A percentile compares a stretch with the other conserved stretches of the same genome.
These are phyloP conservation scores for Neofusicoccum ribis DNA, from an alignment of 2,329 filamentous ascomycete species.

Conservation along the genomic window DNA sequence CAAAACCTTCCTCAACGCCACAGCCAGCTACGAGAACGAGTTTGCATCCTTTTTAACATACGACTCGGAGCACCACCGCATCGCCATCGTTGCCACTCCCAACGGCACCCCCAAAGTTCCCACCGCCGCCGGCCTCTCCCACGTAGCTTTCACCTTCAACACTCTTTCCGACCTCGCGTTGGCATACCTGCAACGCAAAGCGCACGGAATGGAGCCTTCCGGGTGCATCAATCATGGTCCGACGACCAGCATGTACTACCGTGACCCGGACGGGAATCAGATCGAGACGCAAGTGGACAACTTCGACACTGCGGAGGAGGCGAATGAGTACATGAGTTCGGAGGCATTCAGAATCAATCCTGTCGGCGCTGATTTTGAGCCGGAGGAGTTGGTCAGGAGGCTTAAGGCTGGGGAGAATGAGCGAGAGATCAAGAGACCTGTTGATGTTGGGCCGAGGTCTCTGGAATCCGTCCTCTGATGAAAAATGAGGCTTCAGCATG, in stretches of 20 bases:
- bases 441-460: slow-evolving; percentile 18
- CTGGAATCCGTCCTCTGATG: neutral
- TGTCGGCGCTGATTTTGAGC: slow-evolving; percentile 47
- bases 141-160: slow-evolving; percentile 46
- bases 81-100: slow-evolving; percentile 41
- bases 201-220: slow-evolving; percentile 39
- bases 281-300: slow-evolving; percentile 47
- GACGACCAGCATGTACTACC: slow-evolving; percentile 51
- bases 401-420: slow-evolving; percentile 29
- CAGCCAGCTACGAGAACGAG: slow-evolving; percentile 28
- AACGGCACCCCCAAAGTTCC: slow-evolving; percentile 24
- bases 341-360: slow-evolving; percentile 44
- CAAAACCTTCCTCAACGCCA: slow-evolving; percentile 39
- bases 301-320: slow-evolving; percentile 27
- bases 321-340: slow-evolving; percentile 42
- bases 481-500: neutral
- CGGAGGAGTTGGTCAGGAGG: slow-evolving; percentile 42
- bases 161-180: slow-evolving; percentile 37
- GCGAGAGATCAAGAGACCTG: slow-evolving; percentile 22
- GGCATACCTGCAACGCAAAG: slow-evolving; percentile 41
- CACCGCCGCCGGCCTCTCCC: slow-evolving; percentile 36
- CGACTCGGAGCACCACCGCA: slow-evolving; percentile 52
- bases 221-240: slow-evolving; percentile 52
- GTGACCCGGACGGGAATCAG: slow-evolving; percentile 51
- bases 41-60: slow-evolving; percentile 43